These are phyloP conservation scores for Boechera divaricarpa DNA, from an alignment of 345 rosid species.

Conservation along the genomic window DNA sequence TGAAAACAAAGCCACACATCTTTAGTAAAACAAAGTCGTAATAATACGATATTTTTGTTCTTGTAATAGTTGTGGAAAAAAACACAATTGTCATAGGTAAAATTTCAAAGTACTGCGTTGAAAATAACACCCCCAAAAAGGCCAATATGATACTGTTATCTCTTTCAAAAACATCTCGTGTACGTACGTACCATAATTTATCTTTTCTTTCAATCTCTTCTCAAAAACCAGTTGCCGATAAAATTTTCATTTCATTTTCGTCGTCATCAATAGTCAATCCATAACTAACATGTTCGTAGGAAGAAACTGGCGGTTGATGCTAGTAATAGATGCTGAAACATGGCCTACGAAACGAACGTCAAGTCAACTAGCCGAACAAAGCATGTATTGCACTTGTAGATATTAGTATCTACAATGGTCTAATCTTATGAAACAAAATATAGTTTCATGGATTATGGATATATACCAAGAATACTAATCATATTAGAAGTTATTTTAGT, in stretches of 20 bases:
- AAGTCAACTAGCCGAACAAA: not conserved
- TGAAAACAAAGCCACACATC: constrained; percentile 1
- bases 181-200: not conserved
- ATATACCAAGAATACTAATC: no score
- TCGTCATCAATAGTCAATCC: not conserved
- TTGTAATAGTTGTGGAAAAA: not conserved
- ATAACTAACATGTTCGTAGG: not conserved
- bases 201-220: constrained; percentile 2
- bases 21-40: not conserved
- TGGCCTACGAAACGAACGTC: not conserved
- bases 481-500: not conserved
- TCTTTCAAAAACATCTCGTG: not conserved
- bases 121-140: not conserved
- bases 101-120: not conserved
- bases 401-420: not conserved
- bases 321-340: not conserved
- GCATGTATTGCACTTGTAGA: not conserved
- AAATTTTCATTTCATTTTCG: not conserved
- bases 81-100: not conserved
- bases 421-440: not conserved
- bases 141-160: not conserved
- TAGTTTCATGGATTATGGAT: no score
- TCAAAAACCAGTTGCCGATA: not conserved
- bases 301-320: not conserved
- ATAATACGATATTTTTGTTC: not conserved